Evolutionary conservation across 2,329 filamentous ascomycete genomes (phyloP).

Genomic region (Trichoderma arundinaceum): DNA sequence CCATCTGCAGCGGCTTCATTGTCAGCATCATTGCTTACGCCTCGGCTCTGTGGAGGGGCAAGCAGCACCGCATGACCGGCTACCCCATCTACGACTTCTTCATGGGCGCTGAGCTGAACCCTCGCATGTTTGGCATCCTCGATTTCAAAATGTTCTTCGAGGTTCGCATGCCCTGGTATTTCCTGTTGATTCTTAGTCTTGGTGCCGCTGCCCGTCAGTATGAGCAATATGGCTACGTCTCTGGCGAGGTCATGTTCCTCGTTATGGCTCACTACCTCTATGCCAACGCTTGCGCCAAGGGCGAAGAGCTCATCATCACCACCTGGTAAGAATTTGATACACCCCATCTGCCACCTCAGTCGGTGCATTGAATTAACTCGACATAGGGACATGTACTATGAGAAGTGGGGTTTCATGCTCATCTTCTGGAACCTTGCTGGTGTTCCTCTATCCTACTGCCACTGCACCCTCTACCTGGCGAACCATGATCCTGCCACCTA

Average conservation of each 20-base stretch:
- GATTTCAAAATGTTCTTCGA: conserved; percentile 98
- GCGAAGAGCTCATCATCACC: conserved; percentile 86
- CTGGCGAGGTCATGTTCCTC: conserved; percentile 82
- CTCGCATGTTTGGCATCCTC: conserved; percentile 72
- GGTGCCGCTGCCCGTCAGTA: conserved; percentile 82
- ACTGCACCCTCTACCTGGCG: conserved; percentile 88
- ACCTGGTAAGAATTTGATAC: conserved; percentile 64
- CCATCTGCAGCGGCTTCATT: conserved; percentile 86
- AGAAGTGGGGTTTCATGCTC: conserved; percentile 97
- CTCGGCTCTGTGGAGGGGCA: conserved; percentile 79
- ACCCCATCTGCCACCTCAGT: neutral
- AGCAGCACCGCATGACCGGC: conserved; percentile 94
- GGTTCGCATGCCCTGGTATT: conserved; percentile 90
- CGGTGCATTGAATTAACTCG: conserved; percentile 4
- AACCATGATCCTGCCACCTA: conserved; percentile 81
- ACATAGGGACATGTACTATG: conserved; percentile 84
- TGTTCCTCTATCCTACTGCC: conserved; percentile 89
- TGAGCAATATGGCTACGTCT: conserved; percentile 83
- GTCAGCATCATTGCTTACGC: conserved; percentile 85
- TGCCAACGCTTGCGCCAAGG: conserved; percentile 90
- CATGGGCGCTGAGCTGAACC: conserved; percentile 88
- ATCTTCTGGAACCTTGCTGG: conserved; percentile 97
- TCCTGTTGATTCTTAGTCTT: conserved; percentile 78
- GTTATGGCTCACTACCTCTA: conserved; percentile 91
- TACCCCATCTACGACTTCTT: conserved; percentile 85